Conservation (phyloP, 192 early-diverging fungal genomes). For the Rhizophlyctis rosea region DNA sequence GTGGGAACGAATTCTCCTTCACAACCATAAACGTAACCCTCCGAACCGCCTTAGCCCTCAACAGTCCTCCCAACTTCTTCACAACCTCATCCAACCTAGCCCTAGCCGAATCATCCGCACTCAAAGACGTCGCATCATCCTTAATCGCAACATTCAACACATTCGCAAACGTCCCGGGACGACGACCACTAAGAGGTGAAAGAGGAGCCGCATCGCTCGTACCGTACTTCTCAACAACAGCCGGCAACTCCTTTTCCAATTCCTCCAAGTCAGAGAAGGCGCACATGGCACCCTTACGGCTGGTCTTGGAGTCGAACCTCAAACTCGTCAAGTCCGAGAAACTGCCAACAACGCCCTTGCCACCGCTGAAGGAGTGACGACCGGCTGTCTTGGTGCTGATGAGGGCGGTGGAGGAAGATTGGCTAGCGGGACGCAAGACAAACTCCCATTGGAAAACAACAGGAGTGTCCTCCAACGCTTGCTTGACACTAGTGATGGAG, state of each 20-base stretch:
- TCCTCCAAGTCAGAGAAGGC: conserved; percentile 68
- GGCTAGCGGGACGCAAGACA: conserved; percentile 41
- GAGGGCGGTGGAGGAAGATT: conserved; percentile 1
- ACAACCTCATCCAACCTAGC: conserved; percentile 64
- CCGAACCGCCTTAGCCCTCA: conserved; percentile 75
- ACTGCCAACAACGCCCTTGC: conserved; percentile 66
- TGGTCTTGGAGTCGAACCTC: conserved; percentile 48
- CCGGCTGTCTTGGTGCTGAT: conserved; percentile 4
- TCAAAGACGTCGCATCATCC: conserved; percentile 53
- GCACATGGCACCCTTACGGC: conserved; percentile 83
- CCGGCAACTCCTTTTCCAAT: conserved; percentile 59
- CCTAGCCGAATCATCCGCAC: conserved; percentile 67
- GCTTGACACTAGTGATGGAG: conserved; percentile 77
- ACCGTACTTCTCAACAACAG: conserved; percentile 60
- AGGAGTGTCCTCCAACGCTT: conserved; percentile 28
- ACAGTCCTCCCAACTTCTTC: conserved; percentile 49
- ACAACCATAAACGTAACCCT: conserved; percentile 88
- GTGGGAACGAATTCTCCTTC: conserved; percentile 77
- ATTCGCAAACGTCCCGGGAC: conserved; percentile 37
- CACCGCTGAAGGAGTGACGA: conserved; percentile 32
- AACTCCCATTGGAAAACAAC: conserved; percentile 52
- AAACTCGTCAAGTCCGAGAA: conserved; percentile 77
- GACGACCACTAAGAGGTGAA: conserved; percentile 3
- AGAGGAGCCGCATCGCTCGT: not conserved
- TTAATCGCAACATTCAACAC: conserved; percentile 83